These are phyloP conservation scores for Pseudohyphozyma bogoriensis DNA, from an alignment of 768 basidiomycete species.

Conservation along the genomic window DNA sequence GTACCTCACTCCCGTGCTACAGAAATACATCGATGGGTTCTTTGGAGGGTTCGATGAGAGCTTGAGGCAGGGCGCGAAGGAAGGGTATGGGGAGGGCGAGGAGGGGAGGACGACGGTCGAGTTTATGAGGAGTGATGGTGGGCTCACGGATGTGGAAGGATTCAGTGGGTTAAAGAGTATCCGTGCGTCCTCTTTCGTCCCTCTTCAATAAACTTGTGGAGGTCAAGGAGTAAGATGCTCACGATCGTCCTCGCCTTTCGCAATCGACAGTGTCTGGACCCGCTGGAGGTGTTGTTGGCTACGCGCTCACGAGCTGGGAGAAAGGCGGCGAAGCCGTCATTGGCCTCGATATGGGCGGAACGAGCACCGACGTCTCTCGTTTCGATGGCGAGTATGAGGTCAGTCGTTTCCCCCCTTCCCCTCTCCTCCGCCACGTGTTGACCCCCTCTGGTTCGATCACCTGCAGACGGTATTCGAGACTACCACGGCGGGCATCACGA, in stretches of 20 bases:
- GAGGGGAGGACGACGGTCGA: slow-evolving; percentile 51
- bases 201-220: background rate
- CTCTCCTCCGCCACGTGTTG: background rate
- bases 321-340: background rate
- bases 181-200: slow-evolving; percentile 51
- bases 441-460: no score
- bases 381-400: slow-evolving; percentile 77
- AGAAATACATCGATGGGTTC: slow-evolving; percentile 79
- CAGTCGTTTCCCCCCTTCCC: background rate
- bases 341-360: slow-evolving; percentile 51
- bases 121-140: slow-evolving; percentile 93
- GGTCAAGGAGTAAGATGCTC: background rate
- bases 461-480: slow-evolving; percentile 82
- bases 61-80: slow-evolving; percentile 40
- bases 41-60: slow-evolving; percentile 75
- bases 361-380: slow-evolving; percentile 88
- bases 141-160: slow-evolving; percentile 63
- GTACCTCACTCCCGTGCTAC: slow-evolving; percentile 81
- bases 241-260: no score
- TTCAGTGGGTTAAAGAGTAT: slow-evolving; percentile 93
- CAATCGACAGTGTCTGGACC: slow-evolving; percentile 45
- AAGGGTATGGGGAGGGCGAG: slow-evolving; percentile 49
- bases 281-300: slow-evolving; percentile 92
- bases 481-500: slow-evolving; percentile 90
- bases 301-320: slow-evolving; percentile 81